These are phyloP conservation scores for Xylariaceae sp. DNA, from an alignment of 2,329 filamentous ascomycete genomes.

Conservation along the genomic window DNA sequence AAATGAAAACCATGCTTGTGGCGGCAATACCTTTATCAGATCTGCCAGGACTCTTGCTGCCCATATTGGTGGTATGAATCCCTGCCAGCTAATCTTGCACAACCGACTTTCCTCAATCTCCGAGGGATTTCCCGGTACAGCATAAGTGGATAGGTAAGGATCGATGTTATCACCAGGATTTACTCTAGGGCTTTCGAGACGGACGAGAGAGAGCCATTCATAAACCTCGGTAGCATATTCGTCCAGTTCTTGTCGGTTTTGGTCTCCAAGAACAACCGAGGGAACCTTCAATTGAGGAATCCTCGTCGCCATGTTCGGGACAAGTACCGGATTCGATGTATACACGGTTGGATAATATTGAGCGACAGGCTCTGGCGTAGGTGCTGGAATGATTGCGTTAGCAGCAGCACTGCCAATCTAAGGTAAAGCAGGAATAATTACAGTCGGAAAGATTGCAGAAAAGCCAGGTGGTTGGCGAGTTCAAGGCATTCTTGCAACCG, in stretches of 20 bases:
- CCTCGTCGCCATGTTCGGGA: constrained; percentile 25
- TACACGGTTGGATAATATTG: constrained; percentile 43
- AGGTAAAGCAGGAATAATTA: constrained; percentile 31
- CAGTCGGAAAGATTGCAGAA: constrained; percentile 61
- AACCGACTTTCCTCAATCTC: constrained; percentile 33
- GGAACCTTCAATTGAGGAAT: constrained; percentile 36
- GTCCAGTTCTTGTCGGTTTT: constrained; percentile 51
- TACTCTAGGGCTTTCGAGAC: constrained; percentile 62
- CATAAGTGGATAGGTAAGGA: constrained; percentile 65
- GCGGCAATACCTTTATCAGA: constrained; percentile 41
- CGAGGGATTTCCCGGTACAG: constrained; percentile 43
- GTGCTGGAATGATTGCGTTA: constrained; percentile 36
- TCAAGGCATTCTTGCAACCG: constrained; percentile 74
- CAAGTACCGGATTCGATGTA: constrained; percentile 36
- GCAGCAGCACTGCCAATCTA: background rate
- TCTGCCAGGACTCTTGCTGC: constrained; percentile 46
- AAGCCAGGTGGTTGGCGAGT: constrained; percentile 66
- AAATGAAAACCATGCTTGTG: constrained; percentile 52
- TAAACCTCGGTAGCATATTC: constrained; percentile 61
- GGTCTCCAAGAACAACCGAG: constrained; percentile 31
- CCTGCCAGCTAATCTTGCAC: constrained; percentile 56
- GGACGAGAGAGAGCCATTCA: constrained; percentile 70
- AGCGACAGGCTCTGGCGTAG: constrained; percentile 47
- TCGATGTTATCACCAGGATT: constrained; percentile 56
- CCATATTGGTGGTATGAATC: constrained; percentile 54